phyloP scores from a whole-genome alignment of 306 rosid genomes.

The Cucumis sativus region DNA sequence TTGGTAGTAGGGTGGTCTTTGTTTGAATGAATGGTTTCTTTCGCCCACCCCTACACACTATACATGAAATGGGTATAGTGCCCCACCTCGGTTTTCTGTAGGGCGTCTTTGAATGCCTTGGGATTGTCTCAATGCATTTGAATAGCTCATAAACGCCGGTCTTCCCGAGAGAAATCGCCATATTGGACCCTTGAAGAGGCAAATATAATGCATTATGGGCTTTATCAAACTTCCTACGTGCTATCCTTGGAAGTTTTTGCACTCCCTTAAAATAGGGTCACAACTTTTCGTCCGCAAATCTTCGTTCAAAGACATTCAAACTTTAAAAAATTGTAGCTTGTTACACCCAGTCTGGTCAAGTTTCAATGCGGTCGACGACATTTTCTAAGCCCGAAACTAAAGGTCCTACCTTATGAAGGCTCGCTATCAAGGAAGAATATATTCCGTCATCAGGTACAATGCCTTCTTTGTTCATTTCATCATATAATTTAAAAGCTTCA shows the following conservation, averaged over 20 bases:
- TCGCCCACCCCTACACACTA: too few relatives aligned
- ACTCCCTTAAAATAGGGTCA: neutral
- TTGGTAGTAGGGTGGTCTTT: too few relatives aligned
- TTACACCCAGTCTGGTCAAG: neutral
- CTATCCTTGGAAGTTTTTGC: neutral
- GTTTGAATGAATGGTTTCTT: too few relatives aligned
- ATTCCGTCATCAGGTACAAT: slow-evolving; percentile 66
- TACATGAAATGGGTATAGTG: too few relatives aligned
- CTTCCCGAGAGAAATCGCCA: neutral
- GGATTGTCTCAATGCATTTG: neutral
- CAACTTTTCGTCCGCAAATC: neutral
- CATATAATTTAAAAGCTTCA: slow-evolving; percentile 62
- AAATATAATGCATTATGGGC: neutral
- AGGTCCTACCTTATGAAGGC: slow-evolving; percentile 34
- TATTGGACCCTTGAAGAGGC: neutral
- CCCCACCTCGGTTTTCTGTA: neutral
- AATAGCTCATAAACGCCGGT: neutral
- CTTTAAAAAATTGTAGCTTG: neutral
- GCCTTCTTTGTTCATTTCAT: slow-evolving; percentile 54
- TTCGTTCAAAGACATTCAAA: neutral
- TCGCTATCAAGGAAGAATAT: slow-evolving; percentile 45
- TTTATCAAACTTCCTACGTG: neutral
- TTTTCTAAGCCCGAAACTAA: neutral
- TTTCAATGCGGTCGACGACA: neutral
- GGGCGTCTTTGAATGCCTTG: neutral